Conservation (phyloP, 148 eudicot genomes). For the Vaccinium myrtillus region DNA sequence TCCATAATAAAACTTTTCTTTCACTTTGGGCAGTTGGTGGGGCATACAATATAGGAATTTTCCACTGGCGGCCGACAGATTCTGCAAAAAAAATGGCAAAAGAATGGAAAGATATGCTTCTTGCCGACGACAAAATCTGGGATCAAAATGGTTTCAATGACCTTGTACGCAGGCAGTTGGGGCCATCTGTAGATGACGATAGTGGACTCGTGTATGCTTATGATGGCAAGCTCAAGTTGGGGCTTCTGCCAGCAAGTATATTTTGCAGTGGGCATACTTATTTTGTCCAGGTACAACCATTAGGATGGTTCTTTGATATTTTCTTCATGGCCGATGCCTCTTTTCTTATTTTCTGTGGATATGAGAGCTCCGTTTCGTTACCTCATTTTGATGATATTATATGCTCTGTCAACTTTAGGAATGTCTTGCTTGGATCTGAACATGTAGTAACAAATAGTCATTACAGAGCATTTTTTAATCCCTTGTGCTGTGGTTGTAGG, state of each 20-base stretch:
- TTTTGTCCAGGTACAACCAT: slow-evolving; percentile 74
- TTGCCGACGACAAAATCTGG: slow-evolving; percentile 88
- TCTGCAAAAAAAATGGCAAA: slow-evolving; percentile 78
- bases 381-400: not conserved
- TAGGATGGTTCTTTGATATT: not conserved
- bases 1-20: slow-evolving; percentile 15
- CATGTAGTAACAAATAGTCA: not conserved
- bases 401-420: not conserved
- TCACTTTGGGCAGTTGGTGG: slow-evolving; percentile 59
- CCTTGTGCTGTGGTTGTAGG: slow-evolving; percentile 42
- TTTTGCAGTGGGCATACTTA: slow-evolving; percentile 98
- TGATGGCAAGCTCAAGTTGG: slow-evolving; percentile 89
- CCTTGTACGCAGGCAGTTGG: slow-evolving; percentile 66
- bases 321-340: not conserved
- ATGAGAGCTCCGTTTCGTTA: not conserved
- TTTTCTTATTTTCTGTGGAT: not conserved
- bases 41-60: slow-evolving; percentile 88
- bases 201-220: slow-evolving; percentile 90
- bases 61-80: slow-evolving; percentile 91
- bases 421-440: not conserved
- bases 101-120: slow-evolving; percentile 93
- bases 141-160: slow-evolving; percentile 97
- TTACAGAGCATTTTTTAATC: not conserved
- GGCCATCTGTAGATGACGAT: slow-evolving; percentile 88
- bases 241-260: slow-evolving; percentile 89